Evolutionary conservation across 2,329 filamentous ascomycete species (phyloP).

Genomic region (Penicillium brevicompactum): DNA sequence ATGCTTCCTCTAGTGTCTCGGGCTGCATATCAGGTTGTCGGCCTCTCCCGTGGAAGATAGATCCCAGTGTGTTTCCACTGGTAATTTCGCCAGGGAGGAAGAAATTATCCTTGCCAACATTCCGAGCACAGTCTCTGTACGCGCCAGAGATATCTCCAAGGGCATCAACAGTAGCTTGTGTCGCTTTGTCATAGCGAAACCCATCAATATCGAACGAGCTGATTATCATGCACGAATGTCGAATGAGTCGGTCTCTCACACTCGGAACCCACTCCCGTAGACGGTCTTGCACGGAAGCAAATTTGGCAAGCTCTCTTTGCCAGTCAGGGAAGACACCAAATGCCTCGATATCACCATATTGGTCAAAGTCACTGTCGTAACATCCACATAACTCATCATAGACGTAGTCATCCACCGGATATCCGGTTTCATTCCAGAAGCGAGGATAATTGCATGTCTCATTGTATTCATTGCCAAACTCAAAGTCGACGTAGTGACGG

Average conservation of each 20-base stretch:
- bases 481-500: conserved; percentile 61
- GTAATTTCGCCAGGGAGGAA: conserved; percentile 67
- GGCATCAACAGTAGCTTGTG: conserved; percentile 64
- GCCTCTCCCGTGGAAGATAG: conserved; percentile 65
- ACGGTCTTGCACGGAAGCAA: conserved; percentile 68
- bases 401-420: conserved; percentile 51
- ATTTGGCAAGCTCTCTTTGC: conserved; percentile 66
- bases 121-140: conserved; percentile 59
- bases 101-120: conserved; percentile 64
- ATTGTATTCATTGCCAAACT: conserved; percentile 56
- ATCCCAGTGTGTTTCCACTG: conserved; percentile 61
- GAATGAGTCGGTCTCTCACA: conserved; percentile 59
- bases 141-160: conserved; percentile 60
- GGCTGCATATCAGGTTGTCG: conserved; percentile 59
- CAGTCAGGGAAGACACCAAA: conserved; percentile 66
- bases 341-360: conserved; percentile 65
- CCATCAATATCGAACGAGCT: conserved; percentile 66
- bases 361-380: conserved; percentile 66
- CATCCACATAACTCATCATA: conserved; percentile 55
- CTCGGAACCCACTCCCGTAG: conserved; percentile 64
- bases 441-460: conserved; percentile 59
- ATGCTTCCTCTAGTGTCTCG: conserved; percentile 50
- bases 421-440: conserved; percentile 63
- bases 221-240: conserved; percentile 66
- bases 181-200: conserved; percentile 68